These are phyloP conservation scores for Psilocybe mexicana DNA, from an alignment of 1,284 basidiomycete species.

Conservation along the genomic window DNA sequence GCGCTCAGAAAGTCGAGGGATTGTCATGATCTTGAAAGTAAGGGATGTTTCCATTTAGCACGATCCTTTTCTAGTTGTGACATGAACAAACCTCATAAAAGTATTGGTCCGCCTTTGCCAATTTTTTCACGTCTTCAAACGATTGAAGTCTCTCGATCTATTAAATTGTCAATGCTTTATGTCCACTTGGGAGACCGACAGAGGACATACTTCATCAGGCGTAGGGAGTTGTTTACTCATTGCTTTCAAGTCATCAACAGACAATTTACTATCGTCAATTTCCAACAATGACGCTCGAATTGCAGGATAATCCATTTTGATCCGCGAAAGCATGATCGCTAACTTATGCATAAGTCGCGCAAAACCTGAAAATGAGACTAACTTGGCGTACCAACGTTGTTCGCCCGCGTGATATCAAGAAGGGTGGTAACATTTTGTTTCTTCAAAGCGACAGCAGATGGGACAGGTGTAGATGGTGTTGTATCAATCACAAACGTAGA, in stretches of 20 bases:
- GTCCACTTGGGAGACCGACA: not conserved
- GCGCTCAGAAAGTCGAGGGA: slow-evolving; percentile 75
- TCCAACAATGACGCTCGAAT: slow-evolving; percentile 71
- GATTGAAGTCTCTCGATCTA: slow-evolving; percentile 65
- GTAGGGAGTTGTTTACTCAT: slow-evolving; percentile 78
- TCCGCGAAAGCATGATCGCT: slow-evolving; percentile 82
- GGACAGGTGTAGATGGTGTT: slow-evolving; percentile 41
- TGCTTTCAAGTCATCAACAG: slow-evolving; percentile 71
- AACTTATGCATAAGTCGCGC: slow-evolving; percentile 1
- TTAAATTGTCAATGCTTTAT: not conserved
- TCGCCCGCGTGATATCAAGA: slow-evolving; percentile 80
- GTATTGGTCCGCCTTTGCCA: slow-evolving; percentile 85
- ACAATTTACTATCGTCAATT: slow-evolving; percentile 66
- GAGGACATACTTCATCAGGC: slow-evolving; percentile 63
- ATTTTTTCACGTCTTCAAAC: slow-evolving; percentile 67
- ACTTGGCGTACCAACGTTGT: slow-evolving; percentile 68
- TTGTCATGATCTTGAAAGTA: slow-evolving; percentile 63
- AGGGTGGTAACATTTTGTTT: slow-evolving; percentile 69
- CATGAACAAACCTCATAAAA: slow-evolving; percentile 62
- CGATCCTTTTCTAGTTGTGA: not conserved
- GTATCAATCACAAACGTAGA: slow-evolving; percentile 71
- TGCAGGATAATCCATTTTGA: slow-evolving; percentile 63
- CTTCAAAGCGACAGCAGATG: slow-evolving; percentile 42
- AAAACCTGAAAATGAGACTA: not conserved
- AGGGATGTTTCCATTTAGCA: slow-evolving; percentile 1